A percentile compares a stretch with the other conserved stretches of the same genome.
These are phyloP conservation scores for Mycosphaerella arachidis DNA, from an alignment of 2,329 filamentous ascomycete genomes.

Conservation along the genomic window DNA sequence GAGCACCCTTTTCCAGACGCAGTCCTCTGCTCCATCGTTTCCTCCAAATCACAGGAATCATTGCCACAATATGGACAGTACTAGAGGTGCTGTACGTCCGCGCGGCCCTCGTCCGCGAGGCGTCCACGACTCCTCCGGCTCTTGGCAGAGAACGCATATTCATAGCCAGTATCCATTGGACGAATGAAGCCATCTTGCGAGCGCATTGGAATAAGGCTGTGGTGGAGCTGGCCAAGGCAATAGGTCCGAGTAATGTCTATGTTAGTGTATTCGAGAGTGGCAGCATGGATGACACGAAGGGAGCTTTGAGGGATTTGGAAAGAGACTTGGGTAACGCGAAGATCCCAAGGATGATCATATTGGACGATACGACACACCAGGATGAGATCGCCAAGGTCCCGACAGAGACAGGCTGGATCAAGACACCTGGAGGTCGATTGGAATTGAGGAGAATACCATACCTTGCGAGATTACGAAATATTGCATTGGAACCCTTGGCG, in stretches of 20 bases:
- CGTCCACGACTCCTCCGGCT: slow-evolving; percentile 8
- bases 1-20: not conserved
- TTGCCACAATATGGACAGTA: slow-evolving; percentile 16
- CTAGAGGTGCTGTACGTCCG: slow-evolving; percentile 22
- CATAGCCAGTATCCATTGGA: slow-evolving; percentile 67
- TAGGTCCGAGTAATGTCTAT: slow-evolving; percentile 63
- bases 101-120: slow-evolving; percentile 14
- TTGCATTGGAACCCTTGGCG: slow-evolving; percentile 56
- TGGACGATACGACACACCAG: slow-evolving; percentile 56
- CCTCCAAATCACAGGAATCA: not conserved
- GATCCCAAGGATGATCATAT: slow-evolving; percentile 52
- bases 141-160: slow-evolving; percentile 47
- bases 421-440: slow-evolving; percentile 50
- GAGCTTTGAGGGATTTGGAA: slow-evolving; percentile 55
- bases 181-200: slow-evolving; percentile 57
- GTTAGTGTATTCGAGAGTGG: slow-evolving; percentile 66
- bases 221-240: slow-evolving; percentile 50
- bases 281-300: slow-evolving; percentile 65
- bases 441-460: slow-evolving; percentile 66
- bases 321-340: slow-evolving; percentile 48
- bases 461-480: slow-evolving; percentile 60
- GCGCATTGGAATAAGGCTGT: slow-evolving; percentile 61
- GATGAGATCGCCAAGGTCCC: slow-evolving; percentile 50
- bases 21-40: not conserved
- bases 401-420: slow-evolving; percentile 59